These are phyloP conservation scores for Vitis hybrid DNA, from an alignment of 177 flowering plant genomes.

Conservation along the genomic window DNA sequence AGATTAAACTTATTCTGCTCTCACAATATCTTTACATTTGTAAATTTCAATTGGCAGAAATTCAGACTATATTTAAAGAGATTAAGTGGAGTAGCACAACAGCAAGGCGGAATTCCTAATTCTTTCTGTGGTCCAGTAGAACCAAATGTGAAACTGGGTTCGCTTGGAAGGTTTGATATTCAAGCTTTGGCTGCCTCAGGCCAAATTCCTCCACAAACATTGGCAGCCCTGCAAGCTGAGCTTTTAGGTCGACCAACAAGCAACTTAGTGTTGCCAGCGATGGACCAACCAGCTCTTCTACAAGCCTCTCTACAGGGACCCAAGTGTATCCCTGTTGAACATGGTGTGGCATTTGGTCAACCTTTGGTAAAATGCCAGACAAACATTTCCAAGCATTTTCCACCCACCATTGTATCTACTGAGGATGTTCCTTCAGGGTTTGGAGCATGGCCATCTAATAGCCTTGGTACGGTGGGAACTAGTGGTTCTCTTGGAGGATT, in stretches of 20 bases:
- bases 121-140: constrained; percentile 54
- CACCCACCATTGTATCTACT: constrained; percentile 37
- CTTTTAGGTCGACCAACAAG: constrained; percentile 62
- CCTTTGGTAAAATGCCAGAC: constrained; percentile 56
- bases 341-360: constrained; percentile 54
- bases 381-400: constrained; percentile 41
- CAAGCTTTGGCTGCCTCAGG: constrained; percentile 84
- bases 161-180: constrained; percentile 62
- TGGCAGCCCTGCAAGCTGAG: constrained; percentile 76
- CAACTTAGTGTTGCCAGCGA: constrained; percentile 41
- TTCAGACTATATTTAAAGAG: constrained; percentile 81
- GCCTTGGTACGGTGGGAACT: constrained; percentile 32
- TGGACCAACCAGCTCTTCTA: constrained; percentile 52
- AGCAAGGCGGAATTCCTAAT: constrained; percentile 51
- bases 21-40: not conserved
- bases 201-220: constrained; percentile 74
- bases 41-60: constrained; percentile 52
- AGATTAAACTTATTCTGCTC: not conserved
- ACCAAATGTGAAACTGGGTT: constrained; percentile 38
- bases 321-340: constrained; percentile 51
- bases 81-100: constrained; percentile 72
- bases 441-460: constrained; percentile 54
- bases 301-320: constrained; percentile 56
- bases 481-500: constrained; percentile 29
- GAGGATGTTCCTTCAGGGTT: constrained; percentile 49